Base-by-base conservation (phyloP, 192 early-diverging fungal genomes). In the Jimgerdemannia flammicorona region DNA sequence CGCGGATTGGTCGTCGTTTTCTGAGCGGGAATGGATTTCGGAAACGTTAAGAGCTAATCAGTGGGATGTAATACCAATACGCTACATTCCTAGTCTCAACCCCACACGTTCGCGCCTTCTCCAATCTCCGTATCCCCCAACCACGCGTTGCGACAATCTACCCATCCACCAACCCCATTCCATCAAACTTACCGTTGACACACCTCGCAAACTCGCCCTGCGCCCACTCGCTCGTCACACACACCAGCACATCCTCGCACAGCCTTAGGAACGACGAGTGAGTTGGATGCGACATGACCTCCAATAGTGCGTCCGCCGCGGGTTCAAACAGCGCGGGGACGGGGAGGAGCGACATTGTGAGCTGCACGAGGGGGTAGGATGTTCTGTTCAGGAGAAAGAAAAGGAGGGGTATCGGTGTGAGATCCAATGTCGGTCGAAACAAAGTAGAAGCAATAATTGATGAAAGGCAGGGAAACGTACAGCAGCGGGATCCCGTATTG, bases 401-500 rank as follows among this genome's bases (percentile, higher is more conserved):
- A 17, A 43, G 29, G 71, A 67, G 29, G 20, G 20, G 7, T 42
- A 59, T 41, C 3, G 67, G 72, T 19, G 29, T 54, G 8, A 4
- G 3, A 68, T 17, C 59, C 17, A 40, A 40, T 42, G 3, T 72
- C 43, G 17, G 4, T 6, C 44, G 42, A 49, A 71, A 71, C 6
- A 59, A 59, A 59, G 14, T 59, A 59, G 14, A 59, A 10, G 14
- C 6, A 59, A 59, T 10, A 59, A 59, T 10, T 10, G 14, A 14
- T 10, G 14, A 6, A 14, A 59, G 49, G 18, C 40, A 66, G 10
- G 18, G 40, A 10, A 68, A 40, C 78, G 76, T 83, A 89, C 87
- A 87, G 86, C 43, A 86, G 82, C 2, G 82, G n/a, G 44, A 89
- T 71, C 4, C 86, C 85, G 66, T 89, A 89, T 68, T 81, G 79